Evolutionary conservation across 2,329 filamentous ascomycete species (phyloP), one percentile per base, ranked within the genome.

Genomic region (Neophaeococcomyces mojaviensis): DNA sequence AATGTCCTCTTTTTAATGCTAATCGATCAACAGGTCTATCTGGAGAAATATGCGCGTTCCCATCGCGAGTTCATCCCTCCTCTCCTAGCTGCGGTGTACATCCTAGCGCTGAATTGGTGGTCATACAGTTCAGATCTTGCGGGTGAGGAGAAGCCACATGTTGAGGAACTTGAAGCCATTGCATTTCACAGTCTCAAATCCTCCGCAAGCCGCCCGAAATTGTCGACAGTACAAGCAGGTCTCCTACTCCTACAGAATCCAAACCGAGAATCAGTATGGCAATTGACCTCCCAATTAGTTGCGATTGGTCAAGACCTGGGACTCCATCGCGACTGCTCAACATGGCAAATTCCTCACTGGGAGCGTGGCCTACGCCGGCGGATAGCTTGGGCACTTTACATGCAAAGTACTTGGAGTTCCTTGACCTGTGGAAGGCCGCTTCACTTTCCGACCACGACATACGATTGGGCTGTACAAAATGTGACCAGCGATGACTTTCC

Each of bases 61-160:
- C 79, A 86, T 57, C 77, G 78, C 45, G 81, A 86, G 55, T 86
- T 90, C 59, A 82, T 85, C 12, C 85, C 87, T 1, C 78, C 84
- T 9, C 69, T 92, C 20, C 72, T 94, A 13, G 86, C 85, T 28
- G 85, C 85, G 44, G 81, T 94, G 13, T 71, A 94, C 59, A 79
- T 94, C 19, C 70, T 95, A 19, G 86, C 88, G 7, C 77, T 94
- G 58, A 88, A 90, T 63, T 94, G 88, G 82, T 92, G 88, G 81
- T 80, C 87, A 57, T 92, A 63, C 20, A 65, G 70, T 46, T 47
- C 54, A 1, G 55, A 58, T 39, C 48, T 60, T 9, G 47, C 54
- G 4, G 44, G 50, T 16, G 47, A 46, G 36, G 37, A 40, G n/a
- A 59, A 58, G 46, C 56, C 56, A 19, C 51, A 60, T 52, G 51